Base-by-base conservation (phyloP, 345 rosid genomes). In the Murraya koenigii region DNA sequence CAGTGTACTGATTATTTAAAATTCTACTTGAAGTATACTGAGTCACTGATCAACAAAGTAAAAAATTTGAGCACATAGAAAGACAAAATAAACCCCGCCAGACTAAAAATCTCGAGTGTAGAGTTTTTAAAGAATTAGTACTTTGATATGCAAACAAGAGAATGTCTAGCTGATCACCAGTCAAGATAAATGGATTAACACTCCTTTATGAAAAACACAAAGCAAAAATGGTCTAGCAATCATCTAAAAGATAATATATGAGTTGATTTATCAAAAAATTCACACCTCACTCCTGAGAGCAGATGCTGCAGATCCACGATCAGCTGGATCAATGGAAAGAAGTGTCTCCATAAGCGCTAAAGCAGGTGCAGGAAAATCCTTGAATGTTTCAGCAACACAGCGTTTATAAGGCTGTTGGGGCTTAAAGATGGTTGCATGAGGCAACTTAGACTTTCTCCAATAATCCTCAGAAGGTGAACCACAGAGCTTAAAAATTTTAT, bases 381-480 rank as follows among this genome's bases (percentile, higher is more conserved):
- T 96, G 71, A 94, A 96, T 76, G 97, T 91, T 80, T 96, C 98
- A 67, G 87, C 95, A 49, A 96, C 98, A 86, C 93, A 74, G 15
- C 97, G 97, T 82, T 89, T 88, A 79, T 96, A 96, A 54, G 99
- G 99, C 80, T 90, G 98, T 56, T 93, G 97, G 69, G 99, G 99
- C 85, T 96, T 96, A 84, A 96, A 96, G 63, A 96, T 94, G 28
- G 98, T 96, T 47, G 98, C 99, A 85, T 92, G 99, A 65, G 99
- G 99, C 90, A 96, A 80, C 88, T 89, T 96, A 1, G 99, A 91
- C 79, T 94, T 96, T 73, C 86, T 88, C 99, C 99, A 96, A 71
- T 94, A 96, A 36, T 93, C 97, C 79, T 94, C 99, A 0, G 97
- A 85, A 59, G 99, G 99, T 1, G 99, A 96, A 73, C 99, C 99